phyloP scores from a whole-genome alignment of 1,139 yeast species.

The Candida smagusa region DNA sequence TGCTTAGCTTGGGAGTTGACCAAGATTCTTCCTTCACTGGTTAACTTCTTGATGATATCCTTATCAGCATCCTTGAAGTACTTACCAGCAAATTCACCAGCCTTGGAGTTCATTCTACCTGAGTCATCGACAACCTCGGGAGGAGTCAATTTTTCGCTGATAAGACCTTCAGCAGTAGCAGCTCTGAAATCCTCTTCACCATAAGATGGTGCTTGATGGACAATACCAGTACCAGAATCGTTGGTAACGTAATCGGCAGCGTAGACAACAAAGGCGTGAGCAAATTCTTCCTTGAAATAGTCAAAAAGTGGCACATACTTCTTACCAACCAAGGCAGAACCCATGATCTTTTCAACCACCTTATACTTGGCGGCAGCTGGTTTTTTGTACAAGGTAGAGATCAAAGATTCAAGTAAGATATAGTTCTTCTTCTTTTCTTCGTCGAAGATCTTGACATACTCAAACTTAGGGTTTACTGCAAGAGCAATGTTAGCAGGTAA shows the following conservation, averaged over 20 bases:
- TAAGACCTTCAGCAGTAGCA: conserved; percentile 72
- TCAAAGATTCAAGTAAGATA: conserved; percentile 77
- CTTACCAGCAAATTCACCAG: conserved; percentile 70
- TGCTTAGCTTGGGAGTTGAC: conserved; percentile 83
- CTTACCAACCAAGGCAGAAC: conserved; percentile 74
- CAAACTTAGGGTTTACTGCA: conserved; percentile 88
- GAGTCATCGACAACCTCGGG: conserved; percentile 94
- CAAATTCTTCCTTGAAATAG: conserved; percentile 75
- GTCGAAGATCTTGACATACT: conserved; percentile 87
- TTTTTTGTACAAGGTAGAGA: conserved; percentile 85
- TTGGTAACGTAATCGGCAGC: conserved; percentile 80
- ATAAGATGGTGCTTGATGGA: conserved; percentile 97
- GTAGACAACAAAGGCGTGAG: conserved; percentile 77
- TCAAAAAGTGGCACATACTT: conserved; percentile 81
- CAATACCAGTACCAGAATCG: conserved; percentile 99
- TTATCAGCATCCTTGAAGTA: conserved; percentile 97
- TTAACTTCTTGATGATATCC: conserved; percentile 77
- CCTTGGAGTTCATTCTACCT: conserved; percentile 70
- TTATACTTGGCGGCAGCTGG: conserved; percentile 88
- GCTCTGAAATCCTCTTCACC: conserved; percentile 98
- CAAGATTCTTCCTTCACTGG: conserved; percentile 72
- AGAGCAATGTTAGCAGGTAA: conserved; percentile 90
- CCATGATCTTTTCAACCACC: conserved; percentile 74
- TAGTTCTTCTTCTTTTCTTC: conserved; percentile 79
- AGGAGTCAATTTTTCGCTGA: conserved; percentile 63